These are phyloP conservation scores for Termitomyces eurrhizus DNA, from an alignment of 768 basidiomycete genomes.

Conservation along the genomic window DNA sequence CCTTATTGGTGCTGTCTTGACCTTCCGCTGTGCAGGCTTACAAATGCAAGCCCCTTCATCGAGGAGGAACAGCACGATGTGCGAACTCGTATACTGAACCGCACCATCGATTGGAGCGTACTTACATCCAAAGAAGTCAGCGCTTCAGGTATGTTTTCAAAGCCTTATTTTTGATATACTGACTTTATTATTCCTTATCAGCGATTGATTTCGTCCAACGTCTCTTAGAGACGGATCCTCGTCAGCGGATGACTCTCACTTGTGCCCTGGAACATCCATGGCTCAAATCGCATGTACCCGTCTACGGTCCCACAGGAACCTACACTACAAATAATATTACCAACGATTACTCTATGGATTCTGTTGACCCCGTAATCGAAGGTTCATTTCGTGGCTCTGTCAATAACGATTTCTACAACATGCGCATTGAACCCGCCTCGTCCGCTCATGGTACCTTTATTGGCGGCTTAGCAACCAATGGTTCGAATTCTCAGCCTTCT, in stretches of 20 bases:
- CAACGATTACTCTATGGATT: conserved; percentile 23
- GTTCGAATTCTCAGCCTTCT: conserved; percentile 20
- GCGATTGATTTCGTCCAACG: conserved; percentile 62
- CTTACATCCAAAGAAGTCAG: conserved; percentile 40
- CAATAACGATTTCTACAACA: conserved; percentile 27
- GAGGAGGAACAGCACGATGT: conserved; percentile 68
- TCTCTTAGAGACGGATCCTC: conserved; percentile 65
- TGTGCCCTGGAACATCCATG: conserved; percentile 74
- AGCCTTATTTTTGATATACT: background rate
- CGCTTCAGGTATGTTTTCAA: conserved; percentile 38
- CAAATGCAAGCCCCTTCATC: conserved; percentile 74
- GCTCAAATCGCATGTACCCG: conserved; percentile 43
- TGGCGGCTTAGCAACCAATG: conserved; percentile 6
- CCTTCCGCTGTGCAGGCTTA: conserved; percentile 47
- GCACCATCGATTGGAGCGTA: conserved; percentile 58
- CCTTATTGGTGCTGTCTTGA: background rate
- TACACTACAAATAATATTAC: conserved; percentile 4
- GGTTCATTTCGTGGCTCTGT: conserved; percentile 19
- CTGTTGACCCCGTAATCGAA: conserved; percentile 10
- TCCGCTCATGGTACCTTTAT: conserved; percentile 10
- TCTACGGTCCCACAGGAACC: conserved; percentile 16
- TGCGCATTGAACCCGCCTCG: conserved; percentile 26
- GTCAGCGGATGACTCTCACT: conserved; percentile 63
- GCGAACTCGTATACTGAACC: conserved; percentile 52
- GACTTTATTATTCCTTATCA: conserved; percentile 20